phyloP scores from a whole-genome alignment of 371 early-diverging fungal genomes.

The Mucor circinelloides region DNA sequence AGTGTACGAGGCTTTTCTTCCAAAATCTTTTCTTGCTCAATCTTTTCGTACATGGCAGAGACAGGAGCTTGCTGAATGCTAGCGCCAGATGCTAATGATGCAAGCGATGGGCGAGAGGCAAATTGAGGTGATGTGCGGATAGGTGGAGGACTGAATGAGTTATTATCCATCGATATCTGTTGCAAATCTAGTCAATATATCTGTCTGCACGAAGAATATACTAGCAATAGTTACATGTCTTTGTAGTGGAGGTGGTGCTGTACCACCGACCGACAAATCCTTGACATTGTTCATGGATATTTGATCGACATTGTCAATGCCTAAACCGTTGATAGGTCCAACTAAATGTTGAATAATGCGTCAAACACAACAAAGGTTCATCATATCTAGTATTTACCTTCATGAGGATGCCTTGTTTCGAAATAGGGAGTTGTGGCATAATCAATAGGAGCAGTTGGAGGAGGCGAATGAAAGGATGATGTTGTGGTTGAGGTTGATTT shows the following conservation, averaged over 20 bases:
- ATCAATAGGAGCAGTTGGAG: conserved; percentile 32
- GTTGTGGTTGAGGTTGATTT: conserved; percentile 29
- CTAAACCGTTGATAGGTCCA: conserved; percentile 26
- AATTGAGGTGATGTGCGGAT: conserved; percentile 33
- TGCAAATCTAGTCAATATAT: neutral
- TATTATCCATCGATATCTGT: conserved; percentile 6
- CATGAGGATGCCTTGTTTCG: conserved; percentile 31
- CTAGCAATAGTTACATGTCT: conserved; percentile 26
- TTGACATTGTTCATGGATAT: conserved; percentile 33
- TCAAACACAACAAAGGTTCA: neutral
- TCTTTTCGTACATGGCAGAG: conserved; percentile 7
- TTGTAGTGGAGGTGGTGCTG: conserved; percentile 16
- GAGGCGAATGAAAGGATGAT: conserved; percentile 28
- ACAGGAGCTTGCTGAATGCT: conserved; percentile 31
- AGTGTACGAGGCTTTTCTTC: conserved; percentile 13
- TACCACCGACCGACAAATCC: conserved; percentile 25
- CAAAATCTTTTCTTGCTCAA: conserved; percentile 14
- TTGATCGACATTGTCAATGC: conserved; percentile 44
- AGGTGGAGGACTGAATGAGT: conserved; percentile 14
- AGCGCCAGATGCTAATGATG: conserved; percentile 41
- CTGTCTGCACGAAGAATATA: neutral
- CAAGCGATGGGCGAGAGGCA: conserved; percentile 40
- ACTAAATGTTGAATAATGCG: neutral
- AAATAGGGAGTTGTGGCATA: conserved; percentile 22
- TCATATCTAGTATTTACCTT: conserved; percentile 3